Evolutionary conservation across 139 green algal genomes (phyloP).

Genomic region (Eudorina sp.): DNA sequence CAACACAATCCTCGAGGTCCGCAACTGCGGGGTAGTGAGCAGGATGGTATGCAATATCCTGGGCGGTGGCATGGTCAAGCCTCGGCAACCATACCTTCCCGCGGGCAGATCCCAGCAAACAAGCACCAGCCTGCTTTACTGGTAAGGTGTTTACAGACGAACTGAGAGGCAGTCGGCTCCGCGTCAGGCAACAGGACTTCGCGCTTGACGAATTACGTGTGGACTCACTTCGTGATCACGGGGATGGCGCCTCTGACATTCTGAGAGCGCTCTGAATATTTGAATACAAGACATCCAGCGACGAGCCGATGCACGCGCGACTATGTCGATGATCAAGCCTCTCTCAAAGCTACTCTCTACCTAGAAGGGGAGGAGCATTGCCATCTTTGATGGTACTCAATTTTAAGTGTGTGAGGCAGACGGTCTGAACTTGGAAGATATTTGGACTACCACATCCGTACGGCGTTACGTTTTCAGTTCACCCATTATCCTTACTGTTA

Average conservation of each 20-base stretch:
- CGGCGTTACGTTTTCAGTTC: no score
- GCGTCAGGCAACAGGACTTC: no score
- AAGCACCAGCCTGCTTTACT: conserved; percentile 67
- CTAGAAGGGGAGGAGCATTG: not conserved
- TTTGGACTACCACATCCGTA: no score
- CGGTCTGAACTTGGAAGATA: no score
- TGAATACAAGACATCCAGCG: conserved; percentile 52
- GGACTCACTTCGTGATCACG: conserved; percentile 55
- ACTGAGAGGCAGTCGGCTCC: conserved; percentile 10
- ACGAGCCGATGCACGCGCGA: not conserved
- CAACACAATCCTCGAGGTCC: conserved; percentile 68
- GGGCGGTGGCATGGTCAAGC: no score
- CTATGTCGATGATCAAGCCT: not conserved
- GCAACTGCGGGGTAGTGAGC: conserved; percentile 44
- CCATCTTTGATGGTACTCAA: not conserved
- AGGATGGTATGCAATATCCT: not conserved
- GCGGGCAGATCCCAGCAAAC: conserved; percentile 59
- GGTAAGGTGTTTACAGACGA: conserved; percentile 58
- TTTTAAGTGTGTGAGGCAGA: no score
- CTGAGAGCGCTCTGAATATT: conserved; percentile 51
- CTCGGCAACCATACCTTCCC: conserved; percentile 54
- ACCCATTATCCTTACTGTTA: no score
- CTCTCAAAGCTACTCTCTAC: not conserved
- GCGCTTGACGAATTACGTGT: no score
- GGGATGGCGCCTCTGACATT: conserved; percentile 59